Base-by-base conservation (phyloP, 2,329 filamentous ascomycete genomes). In the Triangularia verruculosa region DNA sequence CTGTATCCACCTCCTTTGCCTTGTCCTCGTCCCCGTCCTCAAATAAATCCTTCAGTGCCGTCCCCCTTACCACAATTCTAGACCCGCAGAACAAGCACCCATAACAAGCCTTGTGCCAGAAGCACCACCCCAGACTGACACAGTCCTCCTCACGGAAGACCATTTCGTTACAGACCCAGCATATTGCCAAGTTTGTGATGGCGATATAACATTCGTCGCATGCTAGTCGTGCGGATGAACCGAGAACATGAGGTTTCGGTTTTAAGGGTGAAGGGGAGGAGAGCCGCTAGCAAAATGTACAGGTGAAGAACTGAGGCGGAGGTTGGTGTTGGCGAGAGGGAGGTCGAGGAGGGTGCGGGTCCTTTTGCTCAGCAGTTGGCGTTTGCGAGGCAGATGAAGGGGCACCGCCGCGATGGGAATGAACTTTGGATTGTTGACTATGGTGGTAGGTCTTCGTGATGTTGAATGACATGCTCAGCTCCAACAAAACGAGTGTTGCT, bases 91-190 rank as follows among this genome's bases (percentile, higher is more conserved):
- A 73, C 65, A 86, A 70, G 70, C 83, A 86, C 15, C 83, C 83
- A 71, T 84, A 86, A 70, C 83, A 86, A 0, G 73, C 76, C 43
- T 77, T 76, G 69, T 86, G 84, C 84, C 83, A 86, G 70, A 86
- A 86, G 69, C 82, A 85, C 83, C 81, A 86, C 0, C 83, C 83
- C n/a, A 86, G 76, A 67, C 82, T 85, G 47, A 86, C 81, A 66
- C 81, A 82, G 63, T 86, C 83, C 24, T 83, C 79, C 0, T 77
- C 81, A 25, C 83, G 80, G 34, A 79, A 78, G 12, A 86, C 78
- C 52, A 83, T 72, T 71, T 85, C 82, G 20, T 83, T 82, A 66
- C 84, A 86, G 25, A 81, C 82, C 84, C 76, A 86, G 72, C 81
- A 86, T 59, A 86, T 81, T 64, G 83, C 82, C 56, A 86, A 76